Evolutionary conservation across 768 basidiomycete genomes (phyloP).

Genomic region (Amyloporia xantha): DNA sequence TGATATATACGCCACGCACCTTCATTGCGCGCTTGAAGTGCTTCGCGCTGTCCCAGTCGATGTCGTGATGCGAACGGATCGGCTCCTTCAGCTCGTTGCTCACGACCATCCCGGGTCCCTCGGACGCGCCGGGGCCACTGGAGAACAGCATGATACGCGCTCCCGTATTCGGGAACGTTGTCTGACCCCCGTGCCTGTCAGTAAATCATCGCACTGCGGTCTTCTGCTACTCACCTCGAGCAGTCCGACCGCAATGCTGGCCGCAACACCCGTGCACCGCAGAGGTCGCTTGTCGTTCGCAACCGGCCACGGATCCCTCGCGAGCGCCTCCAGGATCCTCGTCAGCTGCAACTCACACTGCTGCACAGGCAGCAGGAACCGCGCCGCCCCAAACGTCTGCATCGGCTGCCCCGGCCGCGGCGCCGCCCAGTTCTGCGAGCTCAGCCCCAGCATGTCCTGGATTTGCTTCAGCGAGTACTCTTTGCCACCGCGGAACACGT

Average conservation of each 20-base stretch:
- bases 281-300: constrained; percentile 89
- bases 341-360: constrained; percentile 97
- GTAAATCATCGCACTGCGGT: no score
- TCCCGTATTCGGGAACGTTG: constrained; percentile 93
- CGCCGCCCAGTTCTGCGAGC: constrained; percentile 70
- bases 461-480: constrained; percentile 96
- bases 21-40: constrained; percentile 96
- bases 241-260: constrained; percentile 89
- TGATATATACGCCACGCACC: no score
- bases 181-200: constrained; percentile 33
- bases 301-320: constrained; percentile 95
- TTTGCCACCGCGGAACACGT: constrained; percentile 97
- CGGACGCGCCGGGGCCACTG: constrained; percentile 92
- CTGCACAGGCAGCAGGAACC: constrained; percentile 87
- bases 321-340: constrained; percentile 79
- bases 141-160: constrained; percentile 94
- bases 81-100: constrained; percentile 93
- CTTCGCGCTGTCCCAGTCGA: constrained; percentile 93
- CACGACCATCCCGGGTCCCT: constrained; percentile 96
- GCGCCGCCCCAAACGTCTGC: constrained; percentile 76
- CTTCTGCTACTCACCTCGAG: constrained; percentile 56
- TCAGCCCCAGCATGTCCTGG: constrained; percentile 94
- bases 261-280: constrained; percentile 91
- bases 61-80: constrained; percentile 97
- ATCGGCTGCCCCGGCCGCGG: constrained; percentile 82